These are phyloP conservation scores for Phaffia tasmanica DNA, from an alignment of 768 basidiomycete genomes.

Conservation along the genomic window DNA sequence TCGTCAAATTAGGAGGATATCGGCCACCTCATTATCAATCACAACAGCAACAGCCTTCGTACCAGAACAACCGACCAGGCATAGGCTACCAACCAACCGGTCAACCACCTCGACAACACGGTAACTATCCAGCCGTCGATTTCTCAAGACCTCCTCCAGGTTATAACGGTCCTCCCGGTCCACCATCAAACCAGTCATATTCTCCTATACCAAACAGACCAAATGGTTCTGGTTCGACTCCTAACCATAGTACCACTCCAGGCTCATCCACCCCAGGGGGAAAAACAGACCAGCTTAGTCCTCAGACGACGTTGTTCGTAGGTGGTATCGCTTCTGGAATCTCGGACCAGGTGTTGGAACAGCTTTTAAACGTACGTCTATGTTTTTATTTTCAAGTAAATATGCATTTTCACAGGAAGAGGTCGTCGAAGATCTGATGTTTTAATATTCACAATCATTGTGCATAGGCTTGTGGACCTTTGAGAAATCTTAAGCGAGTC, in stretches of 20 bases:
- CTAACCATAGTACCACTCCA: not conserved
- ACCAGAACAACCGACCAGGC: too few relatives aligned
- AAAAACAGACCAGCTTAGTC: not conserved
- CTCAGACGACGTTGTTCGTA: constrained; percentile 61
- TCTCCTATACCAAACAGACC: constrained; percentile 5
- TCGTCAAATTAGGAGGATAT: too few relatives aligned
- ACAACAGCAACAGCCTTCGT: too few relatives aligned
- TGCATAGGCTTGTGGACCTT: constrained; percentile 76
- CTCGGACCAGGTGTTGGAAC: constrained; percentile 66
- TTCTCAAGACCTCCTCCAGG: constrained; percentile 24
- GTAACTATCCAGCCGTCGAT: constrained; percentile 18
- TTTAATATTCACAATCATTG: not conserved
- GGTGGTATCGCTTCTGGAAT: constrained; percentile 92
- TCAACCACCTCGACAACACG: constrained; percentile 11
- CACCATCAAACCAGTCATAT: constrained; percentile 2
- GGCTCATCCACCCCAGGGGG: not conserved
- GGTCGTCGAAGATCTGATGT: not conserved
- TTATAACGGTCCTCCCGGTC: constrained; percentile 20
- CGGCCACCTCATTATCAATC: too few relatives aligned
- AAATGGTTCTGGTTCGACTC: not conserved
- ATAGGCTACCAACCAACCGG: not conserved
- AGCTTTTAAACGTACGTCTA: constrained; percentile 58
- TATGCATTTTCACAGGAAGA: not conserved
- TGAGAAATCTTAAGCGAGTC: constrained; percentile 82
- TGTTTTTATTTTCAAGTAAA: not conserved